These are phyloP conservation scores for Pholiota conissans DNA, from an alignment of 768 basidiomycete species.

Conservation along the genomic window DNA sequence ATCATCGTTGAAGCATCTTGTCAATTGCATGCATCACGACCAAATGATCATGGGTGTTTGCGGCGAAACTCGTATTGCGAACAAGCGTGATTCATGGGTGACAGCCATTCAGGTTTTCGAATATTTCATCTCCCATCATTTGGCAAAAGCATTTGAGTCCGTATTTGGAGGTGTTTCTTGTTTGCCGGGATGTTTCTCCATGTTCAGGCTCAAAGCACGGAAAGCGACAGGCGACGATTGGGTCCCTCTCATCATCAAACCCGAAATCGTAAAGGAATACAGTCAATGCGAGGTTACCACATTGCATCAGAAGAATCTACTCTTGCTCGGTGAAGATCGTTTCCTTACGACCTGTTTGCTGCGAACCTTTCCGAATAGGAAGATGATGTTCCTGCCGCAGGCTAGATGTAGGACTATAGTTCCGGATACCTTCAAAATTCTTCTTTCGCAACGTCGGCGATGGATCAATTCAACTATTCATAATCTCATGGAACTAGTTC, in stretches of 20 bases:
- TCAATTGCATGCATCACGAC: slow-evolving; percentile 99
- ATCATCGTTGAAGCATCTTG: slow-evolving; percentile 84
- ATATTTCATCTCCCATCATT: slow-evolving; percentile 99
- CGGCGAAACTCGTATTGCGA: slow-evolving; percentile 97
- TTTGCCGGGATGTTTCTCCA: slow-evolving; percentile 99
- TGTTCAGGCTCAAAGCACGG: slow-evolving; percentile 97
- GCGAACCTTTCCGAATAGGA: slow-evolving; percentile 95
- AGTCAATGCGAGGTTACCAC: slow-evolving; percentile 93
- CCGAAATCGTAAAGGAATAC: slow-evolving; percentile 96
- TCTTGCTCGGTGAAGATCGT: slow-evolving; percentile 97
- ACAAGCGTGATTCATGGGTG: slow-evolving; percentile 98
- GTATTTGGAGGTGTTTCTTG: slow-evolving; percentile 99
- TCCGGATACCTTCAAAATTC: slow-evolving; percentile 90
- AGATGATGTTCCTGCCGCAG: slow-evolving; percentile 99
- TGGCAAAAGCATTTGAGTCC: slow-evolving; percentile 98
- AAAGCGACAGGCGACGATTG: slow-evolving; percentile 90
- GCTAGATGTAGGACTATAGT: slow-evolving; percentile 94
- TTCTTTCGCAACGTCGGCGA: slow-evolving; percentile 94
- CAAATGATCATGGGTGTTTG: slow-evolving; percentile 99
- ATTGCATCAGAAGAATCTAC: slow-evolving; percentile 95
- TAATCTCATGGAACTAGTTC: slow-evolving; percentile 98
- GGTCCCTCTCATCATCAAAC: slow-evolving; percentile 95
- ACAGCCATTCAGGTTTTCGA: slow-evolving; percentile 98
- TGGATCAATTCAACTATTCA: slow-evolving; percentile 99
- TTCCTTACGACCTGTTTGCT: slow-evolving; percentile 96